phyloP scores from a whole-genome alignment of 208 protist genomes.

The Leptomonas pyrrhocoris region DNA sequence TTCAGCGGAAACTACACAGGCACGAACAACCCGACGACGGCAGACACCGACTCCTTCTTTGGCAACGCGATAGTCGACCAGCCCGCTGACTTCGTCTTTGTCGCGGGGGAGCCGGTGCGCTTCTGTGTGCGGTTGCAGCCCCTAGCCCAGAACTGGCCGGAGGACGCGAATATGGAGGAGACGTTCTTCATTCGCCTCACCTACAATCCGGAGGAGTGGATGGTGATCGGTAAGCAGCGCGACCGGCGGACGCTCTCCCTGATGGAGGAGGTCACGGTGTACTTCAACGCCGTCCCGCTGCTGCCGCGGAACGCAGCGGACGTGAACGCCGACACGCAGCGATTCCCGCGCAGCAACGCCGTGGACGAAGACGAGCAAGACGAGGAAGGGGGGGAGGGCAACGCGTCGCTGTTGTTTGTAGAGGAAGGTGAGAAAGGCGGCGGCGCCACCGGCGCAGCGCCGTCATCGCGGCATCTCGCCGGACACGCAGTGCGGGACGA shows the following conservation, averaged over 20 bases:
- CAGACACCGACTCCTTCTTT: slow-evolving; percentile 10
- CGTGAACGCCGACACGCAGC: not conserved
- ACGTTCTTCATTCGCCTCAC: slow-evolving; percentile 80
- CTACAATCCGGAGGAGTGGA: slow-evolving; percentile 71
- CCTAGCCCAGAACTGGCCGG: slow-evolving; percentile 82
- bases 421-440: not conserved
- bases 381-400: not conserved
- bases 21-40: not conserved
- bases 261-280: slow-evolving; percentile 66
- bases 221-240: slow-evolving; percentile 80
- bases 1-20: slow-evolving; percentile 1
- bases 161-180: slow-evolving; percentile 61
- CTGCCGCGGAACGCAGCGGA: slow-evolving; percentile 29
- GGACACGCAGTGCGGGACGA: slow-evolving; percentile 42
- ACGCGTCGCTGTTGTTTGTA: not conserved
- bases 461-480: slow-evolving; percentile 16
- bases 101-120: slow-evolving; percentile 75
- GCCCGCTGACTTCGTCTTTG: slow-evolving; percentile 58
- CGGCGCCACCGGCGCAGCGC: not conserved
- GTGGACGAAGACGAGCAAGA: not conserved
- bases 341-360: not conserved
- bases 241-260: slow-evolving; percentile 67
- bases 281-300: slow-evolving; percentile 79
- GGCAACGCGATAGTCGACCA: slow-evolving; percentile 50
- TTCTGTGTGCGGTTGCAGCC: slow-evolving; percentile 76